Evolutionary conservation across 495 filamentous ascomycete genomes (phyloP).

Genomic region (Cercophora samala): DNA sequence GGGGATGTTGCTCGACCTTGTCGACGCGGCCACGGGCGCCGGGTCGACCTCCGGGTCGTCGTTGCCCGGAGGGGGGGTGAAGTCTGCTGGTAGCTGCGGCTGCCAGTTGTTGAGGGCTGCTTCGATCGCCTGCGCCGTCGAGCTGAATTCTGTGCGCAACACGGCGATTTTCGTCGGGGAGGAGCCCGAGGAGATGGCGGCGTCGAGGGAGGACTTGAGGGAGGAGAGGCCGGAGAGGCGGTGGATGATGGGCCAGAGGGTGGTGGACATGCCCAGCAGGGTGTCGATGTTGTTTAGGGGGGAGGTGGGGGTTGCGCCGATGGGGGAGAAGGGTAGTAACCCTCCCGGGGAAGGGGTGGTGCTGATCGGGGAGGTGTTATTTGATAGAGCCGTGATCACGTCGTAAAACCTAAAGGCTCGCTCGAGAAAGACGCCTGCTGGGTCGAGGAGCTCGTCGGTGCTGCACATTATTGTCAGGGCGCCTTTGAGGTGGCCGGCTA

Average conservation of each 20-base stretch:
- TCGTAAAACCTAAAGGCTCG: slow-evolving; percentile 63
- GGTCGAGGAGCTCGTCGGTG: slow-evolving; percentile 43
- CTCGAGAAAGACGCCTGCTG: slow-evolving; percentile 55
- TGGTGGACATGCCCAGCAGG: slow-evolving; percentile 59
- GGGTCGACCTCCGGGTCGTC: background rate
- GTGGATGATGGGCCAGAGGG: slow-evolving; percentile 62
- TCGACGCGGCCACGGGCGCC: slow-evolving; percentile 9
- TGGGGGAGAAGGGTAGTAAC: slow-evolving; percentile 44
- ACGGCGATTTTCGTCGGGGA: slow-evolving; percentile 48
- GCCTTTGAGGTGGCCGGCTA: slow-evolving; percentile 58
- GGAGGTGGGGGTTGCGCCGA: slow-evolving; percentile 43
- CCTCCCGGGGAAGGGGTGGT: slow-evolving; percentile 47
- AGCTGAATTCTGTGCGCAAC: slow-evolving; percentile 53
- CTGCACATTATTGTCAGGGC: slow-evolving; percentile 57
- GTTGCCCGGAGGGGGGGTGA: slow-evolving; percentile 3
- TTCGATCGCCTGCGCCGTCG: slow-evolving; percentile 54
- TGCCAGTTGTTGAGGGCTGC: slow-evolving; percentile 54
- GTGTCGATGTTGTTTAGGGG: slow-evolving; percentile 53
- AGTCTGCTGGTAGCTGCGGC: slow-evolving; percentile 40
- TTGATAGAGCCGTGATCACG: slow-evolving; percentile 60
- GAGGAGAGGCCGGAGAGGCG: slow-evolving; percentile 54
- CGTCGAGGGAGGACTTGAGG: slow-evolving; percentile 49
- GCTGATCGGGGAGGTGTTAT: slow-evolving; percentile 55
- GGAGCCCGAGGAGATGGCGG: slow-evolving; percentile 37
- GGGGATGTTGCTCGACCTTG: slow-evolving; percentile 27